Evolutionary conservation across 352 stramenopile genomes (phyloP), one percentile per base, ranked within the genome.

Genomic region (Globisporangium perplexum): DNA sequence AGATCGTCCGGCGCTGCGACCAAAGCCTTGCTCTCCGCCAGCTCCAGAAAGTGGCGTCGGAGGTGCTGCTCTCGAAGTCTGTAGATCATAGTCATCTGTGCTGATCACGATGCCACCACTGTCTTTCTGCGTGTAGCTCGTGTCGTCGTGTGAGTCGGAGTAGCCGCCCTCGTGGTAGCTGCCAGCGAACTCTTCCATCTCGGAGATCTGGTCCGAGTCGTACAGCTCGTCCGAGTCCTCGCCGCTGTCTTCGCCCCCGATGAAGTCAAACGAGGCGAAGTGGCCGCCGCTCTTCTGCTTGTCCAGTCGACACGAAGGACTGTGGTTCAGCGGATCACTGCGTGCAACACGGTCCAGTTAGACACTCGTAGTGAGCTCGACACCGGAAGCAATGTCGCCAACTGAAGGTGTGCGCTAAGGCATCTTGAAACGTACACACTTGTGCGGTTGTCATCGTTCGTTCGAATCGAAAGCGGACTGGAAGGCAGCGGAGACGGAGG

Each of bases 231-330:
- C 79, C 18, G 79, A 90, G 47, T 86, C 75, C 38, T 93, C 80
- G 0, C 83, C 79, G 47, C 83, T 93, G 52, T 93, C 78, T 72
- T 89, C 83, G 7, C 83, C 83, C 5, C 81, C 81, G 38, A 93
- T 75, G 33, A 91, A 92, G 47, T 91, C 83, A 39, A 92, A 93
- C n/a, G 77, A 88, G 22, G 68, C 74, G 46, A 83, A 77, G 11
- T 67, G 56, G 7, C 50, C 39, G 31, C 31, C 39, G 30, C 47
- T 38, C 23, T 75, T 77, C 10, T 61, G 68, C 26, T 74, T 61
- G 20, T 77, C 72, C 33, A 72, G 63, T 18, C 73, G 73, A 35
- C 64, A 88, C 15, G 80, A 89, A 3, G 79, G 79, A 57, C 83
- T 93, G 65, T 71, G 77, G 56, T 90, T 93, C n/a, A 90, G 66